Base-by-base conservation (phyloP, 192 early-diverging fungal species). In the Geranomyces variabilis region DNA sequence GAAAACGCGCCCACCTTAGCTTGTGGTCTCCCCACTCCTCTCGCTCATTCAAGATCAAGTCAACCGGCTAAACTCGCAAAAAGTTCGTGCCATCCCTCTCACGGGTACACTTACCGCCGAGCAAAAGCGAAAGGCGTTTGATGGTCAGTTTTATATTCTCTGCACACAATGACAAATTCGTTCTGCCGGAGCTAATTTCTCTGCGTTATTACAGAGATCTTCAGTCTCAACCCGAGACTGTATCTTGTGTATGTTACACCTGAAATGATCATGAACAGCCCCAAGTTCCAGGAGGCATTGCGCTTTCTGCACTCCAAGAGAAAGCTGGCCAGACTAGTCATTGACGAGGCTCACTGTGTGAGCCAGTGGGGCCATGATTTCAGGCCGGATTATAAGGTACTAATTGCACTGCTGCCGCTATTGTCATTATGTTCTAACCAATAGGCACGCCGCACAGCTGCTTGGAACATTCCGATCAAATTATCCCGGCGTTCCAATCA, bases 281-380 rank as follows among this genome's bases (percentile, higher is more conserved):
- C 60, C 3, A 80, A 87, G 69, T 84, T 92, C 21, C 81, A 82
- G 47, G 77, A 79, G 8, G 75, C 83, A 0, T 67, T 95, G 24
- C 73, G 83, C 17, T 63, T 46, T 7, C 76, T 98, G 15, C 72
- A 95, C 58, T 31, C 56, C 1, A 81, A 88, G n/a, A 77, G 83
- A 21, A 74, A 82, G 28, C 74, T 96, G 15, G 91, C 96, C 0
- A 81, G 94, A 29, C 93, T 99, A 81, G 96, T 96, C 0, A 86
- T 99, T 46, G 97, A 99, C 68, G 97, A 99, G 80, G 95, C 95
- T 1, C 97, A 99, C 72, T 99, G 97, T 74, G 80, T 96, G 19
- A 93, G 90, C 56, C 93, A 97, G 60, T 96, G 94, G 96, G 97
- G 97, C 15, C 97, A 98, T 68, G 96, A 99, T 76, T 99, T 99